Evolutionary conservation across 306 rosid genomes (phyloP).

Genomic region (Sophora flavescens): DNA sequence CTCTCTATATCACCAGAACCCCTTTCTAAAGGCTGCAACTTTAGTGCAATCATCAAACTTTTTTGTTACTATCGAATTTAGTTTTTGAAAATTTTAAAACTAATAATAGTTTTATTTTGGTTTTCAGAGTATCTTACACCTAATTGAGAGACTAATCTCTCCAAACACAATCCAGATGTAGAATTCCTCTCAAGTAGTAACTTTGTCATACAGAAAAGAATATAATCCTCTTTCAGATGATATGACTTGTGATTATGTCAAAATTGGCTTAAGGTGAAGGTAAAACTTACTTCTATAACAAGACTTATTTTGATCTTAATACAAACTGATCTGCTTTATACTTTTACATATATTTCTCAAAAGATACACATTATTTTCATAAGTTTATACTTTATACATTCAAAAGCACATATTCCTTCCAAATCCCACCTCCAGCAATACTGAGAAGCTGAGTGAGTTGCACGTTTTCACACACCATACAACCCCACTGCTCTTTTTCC

Average conservation of each 20-base stretch:
- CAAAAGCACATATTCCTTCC: slow-evolving; percentile 29
- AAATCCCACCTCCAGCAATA: too few relatives aligned
- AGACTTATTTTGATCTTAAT: neutral
- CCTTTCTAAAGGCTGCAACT: neutral
- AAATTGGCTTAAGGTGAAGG: neutral
- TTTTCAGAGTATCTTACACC: too few relatives aligned
- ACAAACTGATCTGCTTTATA: neutral
- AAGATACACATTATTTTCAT: slow-evolving; percentile 14
- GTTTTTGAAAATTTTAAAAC: too few relatives aligned
- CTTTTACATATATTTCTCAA: neutral
- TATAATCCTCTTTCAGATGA: too few relatives aligned
- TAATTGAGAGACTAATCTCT: too few relatives aligned
- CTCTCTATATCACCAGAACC: neutral
- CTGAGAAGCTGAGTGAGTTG: too few relatives aligned
- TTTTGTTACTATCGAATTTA: neutral
- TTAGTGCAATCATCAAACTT: neutral
- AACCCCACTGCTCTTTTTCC: neutral
- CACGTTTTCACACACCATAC: neutral
- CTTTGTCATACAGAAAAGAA: too few relatives aligned
- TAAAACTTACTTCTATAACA: neutral
- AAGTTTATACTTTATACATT: neutral
- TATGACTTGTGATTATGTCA: neutral
- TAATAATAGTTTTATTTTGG: too few relatives aligned
- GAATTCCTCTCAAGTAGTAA: too few relatives aligned
- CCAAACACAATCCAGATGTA: too few relatives aligned